Conservation (phyloP, 2,329 filamentous ascomycete species). For the Phaeophleospora eucalypticola region DNA sequence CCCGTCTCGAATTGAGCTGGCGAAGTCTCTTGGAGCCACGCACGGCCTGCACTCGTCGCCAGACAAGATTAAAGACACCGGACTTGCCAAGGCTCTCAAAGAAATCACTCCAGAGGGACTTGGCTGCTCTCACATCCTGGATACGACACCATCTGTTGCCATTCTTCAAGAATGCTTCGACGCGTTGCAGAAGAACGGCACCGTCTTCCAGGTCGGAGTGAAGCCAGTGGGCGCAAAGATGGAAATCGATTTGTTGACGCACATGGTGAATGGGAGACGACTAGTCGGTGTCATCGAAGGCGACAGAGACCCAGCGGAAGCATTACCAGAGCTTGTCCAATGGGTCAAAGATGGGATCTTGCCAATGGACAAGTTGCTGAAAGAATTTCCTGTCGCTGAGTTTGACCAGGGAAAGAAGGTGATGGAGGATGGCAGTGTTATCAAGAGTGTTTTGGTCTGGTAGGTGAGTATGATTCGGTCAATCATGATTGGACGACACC, state of each 20-base stretch:
- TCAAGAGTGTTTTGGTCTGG: slow-evolving; percentile 41
- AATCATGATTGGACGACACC: too few species aligned
- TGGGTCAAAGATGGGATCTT: slow-evolving; percentile 43
- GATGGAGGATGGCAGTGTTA: slow-evolving; percentile 35
- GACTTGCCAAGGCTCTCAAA: slow-evolving; percentile 12
- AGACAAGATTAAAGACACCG: slow-evolving; percentile 10
- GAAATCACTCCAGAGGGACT: slow-evolving; percentile 24
- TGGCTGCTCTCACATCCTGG: slow-evolving; percentile 43
- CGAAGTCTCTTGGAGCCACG: slow-evolving; percentile 45
- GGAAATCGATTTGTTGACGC: slow-evolving; percentile 34
- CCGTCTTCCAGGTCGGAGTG: slow-evolving; percentile 46
- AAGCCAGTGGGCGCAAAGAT: slow-evolving; percentile 39
- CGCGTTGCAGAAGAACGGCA: slow-evolving; percentile 42
- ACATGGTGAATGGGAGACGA: slow-evolving; percentile 43
- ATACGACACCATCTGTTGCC: slow-evolving; percentile 43
- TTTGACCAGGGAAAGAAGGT: slow-evolving; percentile 34
- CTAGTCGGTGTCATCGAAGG: slow-evolving; percentile 46
- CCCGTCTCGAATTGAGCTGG: slow-evolving; percentile 40
- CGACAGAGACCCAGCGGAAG: slow-evolving; percentile 38
- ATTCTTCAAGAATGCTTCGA: slow-evolving; percentile 39
- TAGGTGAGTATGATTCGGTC: too few species aligned
- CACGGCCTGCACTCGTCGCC: slow-evolving; percentile 10
- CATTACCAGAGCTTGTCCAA: slow-evolving; percentile 42
- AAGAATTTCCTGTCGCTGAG: slow-evolving; percentile 37
- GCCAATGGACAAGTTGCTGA: slow-evolving; percentile 41